Conservation (phyloP, 2,329 filamentous ascomycete genomes). For the Epichloe sibirici region DNA sequence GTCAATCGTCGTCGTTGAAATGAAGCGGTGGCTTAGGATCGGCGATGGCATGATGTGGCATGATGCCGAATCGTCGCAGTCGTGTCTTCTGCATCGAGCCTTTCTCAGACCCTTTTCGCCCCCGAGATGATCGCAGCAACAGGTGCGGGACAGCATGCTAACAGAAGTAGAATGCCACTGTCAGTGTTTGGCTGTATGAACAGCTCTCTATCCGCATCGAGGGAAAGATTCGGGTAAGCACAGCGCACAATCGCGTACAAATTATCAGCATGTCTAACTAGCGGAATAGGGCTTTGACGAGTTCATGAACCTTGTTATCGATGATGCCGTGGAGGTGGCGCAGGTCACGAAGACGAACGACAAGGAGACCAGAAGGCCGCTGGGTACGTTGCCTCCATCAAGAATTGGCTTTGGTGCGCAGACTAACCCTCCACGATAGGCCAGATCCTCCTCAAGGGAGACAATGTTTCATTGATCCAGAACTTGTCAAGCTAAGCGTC, state of each 20-base stretch:
- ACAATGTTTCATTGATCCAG: slow-evolving; percentile 78
- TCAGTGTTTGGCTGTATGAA: slow-evolving; percentile 95
- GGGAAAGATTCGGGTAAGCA: slow-evolving; percentile 79
- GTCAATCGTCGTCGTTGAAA: background rate
- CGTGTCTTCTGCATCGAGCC: background rate
- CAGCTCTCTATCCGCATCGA: slow-evolving; percentile 90
- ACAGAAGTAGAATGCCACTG: slow-evolving; percentile 55
- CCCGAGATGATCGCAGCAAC: background rate
- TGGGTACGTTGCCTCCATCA: slow-evolving; percentile 48
- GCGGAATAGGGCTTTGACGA: slow-evolving; percentile 77
- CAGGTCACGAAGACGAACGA: slow-evolving; percentile 66
- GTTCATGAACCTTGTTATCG: slow-evolving; percentile 97
- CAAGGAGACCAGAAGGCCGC: slow-evolving; percentile 61
- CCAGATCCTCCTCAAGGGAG: slow-evolving; percentile 77
- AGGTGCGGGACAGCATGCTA: slow-evolving; percentile 10
- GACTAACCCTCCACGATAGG: slow-evolving; percentile 36
- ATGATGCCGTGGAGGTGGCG: slow-evolving; percentile 88
- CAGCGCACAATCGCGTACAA: background rate
- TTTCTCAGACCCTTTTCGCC: too few relatives aligned
- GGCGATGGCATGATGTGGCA: too few relatives aligned
- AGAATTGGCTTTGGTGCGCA: background rate
- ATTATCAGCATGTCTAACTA: background rate
- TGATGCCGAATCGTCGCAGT: too few relatives aligned
- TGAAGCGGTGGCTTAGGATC: too few relatives aligned
- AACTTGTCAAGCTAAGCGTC: slow-evolving; percentile 15